Conservation (phyloP, 306 rosid species). For the Albizia julibrissin region DNA sequence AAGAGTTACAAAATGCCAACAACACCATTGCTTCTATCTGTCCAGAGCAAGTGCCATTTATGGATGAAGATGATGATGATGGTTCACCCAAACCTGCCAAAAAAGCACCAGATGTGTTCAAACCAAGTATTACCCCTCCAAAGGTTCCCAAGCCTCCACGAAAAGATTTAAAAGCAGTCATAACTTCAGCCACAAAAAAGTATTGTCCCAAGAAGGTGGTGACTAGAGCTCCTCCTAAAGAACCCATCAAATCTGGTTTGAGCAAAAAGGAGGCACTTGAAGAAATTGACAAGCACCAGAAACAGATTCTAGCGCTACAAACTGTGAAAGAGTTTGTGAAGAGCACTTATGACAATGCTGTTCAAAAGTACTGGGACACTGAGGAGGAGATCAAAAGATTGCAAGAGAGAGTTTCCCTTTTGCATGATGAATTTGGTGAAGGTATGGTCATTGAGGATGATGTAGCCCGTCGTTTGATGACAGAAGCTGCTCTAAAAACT, state of each 20-base stretch:
- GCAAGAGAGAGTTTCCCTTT: constrained; percentile 65
- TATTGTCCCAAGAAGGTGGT: constrained; percentile 41
- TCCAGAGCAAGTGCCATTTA: constrained; percentile 87
- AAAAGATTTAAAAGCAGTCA: constrained; percentile 52
- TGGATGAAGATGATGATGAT: constrained; percentile 88
- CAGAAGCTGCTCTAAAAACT: constrained; percentile 77
- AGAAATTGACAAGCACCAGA: constrained; percentile 83
- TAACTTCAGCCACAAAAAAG: constrained; percentile 53
- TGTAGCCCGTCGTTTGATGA: constrained; percentile 90
- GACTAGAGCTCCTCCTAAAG: constrained; percentile 19
- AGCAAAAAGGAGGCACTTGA: constrained; percentile 62
- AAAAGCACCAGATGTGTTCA: constrained; percentile 49
- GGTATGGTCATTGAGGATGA: constrained; percentile 73
- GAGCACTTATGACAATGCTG: constrained; percentile 71
- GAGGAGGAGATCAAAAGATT: constrained; percentile 69
- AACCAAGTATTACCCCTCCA: constrained; percentile 43
- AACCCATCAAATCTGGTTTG: constrained; percentile 71
- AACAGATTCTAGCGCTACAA: constrained; percentile 73
- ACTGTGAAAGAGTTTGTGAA: constrained; percentile 89
- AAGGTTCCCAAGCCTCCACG: constrained; percentile 61
- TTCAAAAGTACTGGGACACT: constrained; percentile 70
- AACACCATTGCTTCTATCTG: constrained; percentile 85
- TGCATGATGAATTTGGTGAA: constrained; percentile 90
- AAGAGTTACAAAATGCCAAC: constrained; percentile 95
- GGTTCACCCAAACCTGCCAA: constrained; percentile 38